Evolutionary conservation across 805 yeast genomes (phyloP), one percentile per base, ranked within the genome.

Genomic region (Teunomyces atbi): DNA sequence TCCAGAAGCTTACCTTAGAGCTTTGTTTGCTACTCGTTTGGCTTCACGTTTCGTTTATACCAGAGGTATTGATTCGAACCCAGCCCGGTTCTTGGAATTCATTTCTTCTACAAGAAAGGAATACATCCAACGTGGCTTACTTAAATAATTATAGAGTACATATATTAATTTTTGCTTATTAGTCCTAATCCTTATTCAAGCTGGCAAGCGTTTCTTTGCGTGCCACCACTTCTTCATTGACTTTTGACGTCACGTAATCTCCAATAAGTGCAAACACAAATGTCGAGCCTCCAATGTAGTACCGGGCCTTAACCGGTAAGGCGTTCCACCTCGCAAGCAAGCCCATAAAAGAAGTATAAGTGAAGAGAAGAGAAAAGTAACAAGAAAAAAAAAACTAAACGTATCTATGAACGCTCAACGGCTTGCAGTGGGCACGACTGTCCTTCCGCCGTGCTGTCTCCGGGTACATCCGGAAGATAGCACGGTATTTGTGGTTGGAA

Each of bases 21-120:
- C 97, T 3, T 80, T 92, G 56, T 87, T 92, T 61, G 95, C 96
- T 38, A 85, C 94, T 29, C 84, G 82, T 60, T 74, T 90, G 57
- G 90, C 96, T 8, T 86, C 96, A 40, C 77, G 85, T 40, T 90
- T 86, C 66, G 95, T 90, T 45, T 90, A 90, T 68, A 75, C 86
- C 21, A 77, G 84, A 60, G 97, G 97, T 46, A 74, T 82, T 48
- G 88, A 81, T 51, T 82, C 92, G 39, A 88, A 89, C 65, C 95
- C 88, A 26, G 89, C 89, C 45, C 82, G 76, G 55, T 84, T 84
- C 67, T 77, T 84, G 63, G 89, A 83, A 59, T 84, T 78, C 58
- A 81, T 84, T 51, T 79, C 85, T 39, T 71, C 76, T 35, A 66
- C 80, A 48, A 80, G 81, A 64, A 83, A 71, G 62, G 73, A 69